phyloP scores from a whole-genome alignment of 2,329 filamentous ascomycete genomes.

The Cladosporium sp. region DNA sequence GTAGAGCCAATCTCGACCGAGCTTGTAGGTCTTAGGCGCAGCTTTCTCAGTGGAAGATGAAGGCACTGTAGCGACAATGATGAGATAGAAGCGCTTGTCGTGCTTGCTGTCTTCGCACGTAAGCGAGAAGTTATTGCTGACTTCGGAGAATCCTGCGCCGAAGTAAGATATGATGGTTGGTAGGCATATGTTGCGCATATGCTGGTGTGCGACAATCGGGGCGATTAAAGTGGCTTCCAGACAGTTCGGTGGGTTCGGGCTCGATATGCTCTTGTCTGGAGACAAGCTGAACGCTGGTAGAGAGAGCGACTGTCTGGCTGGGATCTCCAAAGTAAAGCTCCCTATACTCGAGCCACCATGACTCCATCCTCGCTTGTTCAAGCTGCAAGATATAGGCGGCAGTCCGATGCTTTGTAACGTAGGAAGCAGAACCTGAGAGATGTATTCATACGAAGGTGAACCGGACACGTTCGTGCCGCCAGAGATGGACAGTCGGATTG shows the following conservation, averaged over 20 bases:
- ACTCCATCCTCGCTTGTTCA: slow-evolving; percentile 57
- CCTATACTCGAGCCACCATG: slow-evolving; percentile 50
- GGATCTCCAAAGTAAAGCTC: slow-evolving; percentile 50
- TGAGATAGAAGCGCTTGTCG: slow-evolving; percentile 48
- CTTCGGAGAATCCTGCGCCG: slow-evolving; percentile 3
- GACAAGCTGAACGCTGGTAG: slow-evolving; percentile 42
- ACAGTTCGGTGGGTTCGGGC: slow-evolving; percentile 23
- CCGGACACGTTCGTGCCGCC: slow-evolving; percentile 61
- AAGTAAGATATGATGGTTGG: slow-evolving; percentile 22
- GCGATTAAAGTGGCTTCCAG: slow-evolving; percentile 43
- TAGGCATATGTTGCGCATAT: slow-evolving; percentile 22
- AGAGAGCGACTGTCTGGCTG: slow-evolving; percentile 36
- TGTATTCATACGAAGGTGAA: slow-evolving; percentile 58
- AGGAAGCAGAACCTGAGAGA: slow-evolving; percentile 56
- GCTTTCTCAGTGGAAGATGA: slow-evolving; percentile 21
- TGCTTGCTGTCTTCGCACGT: slow-evolving; percentile 27
- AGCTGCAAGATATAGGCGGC: slow-evolving; percentile 43
- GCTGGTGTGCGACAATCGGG: slow-evolving; percentile 35
- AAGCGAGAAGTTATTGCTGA: slow-evolving; percentile 19
- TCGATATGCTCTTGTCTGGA: slow-evolving; percentile 27
- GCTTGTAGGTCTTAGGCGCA: slow-evolving; percentile 37
- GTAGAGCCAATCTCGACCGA: slow-evolving; percentile 55
- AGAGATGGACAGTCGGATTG: slow-evolving; percentile 46
- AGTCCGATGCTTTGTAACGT: slow-evolving; percentile 54
- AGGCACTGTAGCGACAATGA: slow-evolving; percentile 53